phyloP scores from a whole-genome alignment of 495 filamentous ascomycete species.

The Penicillium herquei region DNA sequence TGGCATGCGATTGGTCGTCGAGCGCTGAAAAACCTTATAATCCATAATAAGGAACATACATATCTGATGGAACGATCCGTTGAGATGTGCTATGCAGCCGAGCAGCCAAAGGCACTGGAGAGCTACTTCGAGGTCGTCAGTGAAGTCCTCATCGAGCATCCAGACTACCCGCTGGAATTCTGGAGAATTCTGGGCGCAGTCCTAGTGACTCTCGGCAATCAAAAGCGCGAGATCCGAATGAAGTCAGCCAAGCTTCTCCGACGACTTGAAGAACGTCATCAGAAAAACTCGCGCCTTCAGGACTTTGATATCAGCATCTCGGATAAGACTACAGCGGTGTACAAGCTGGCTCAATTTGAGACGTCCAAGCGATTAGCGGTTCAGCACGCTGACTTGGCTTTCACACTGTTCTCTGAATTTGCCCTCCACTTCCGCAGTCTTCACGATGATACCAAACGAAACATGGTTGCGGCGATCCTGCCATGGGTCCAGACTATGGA shows the following conservation, averaged over 20 bases:
- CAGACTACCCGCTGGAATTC: constrained; percentile 77
- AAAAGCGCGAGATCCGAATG: constrained; percentile 80
- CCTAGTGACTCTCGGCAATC: constrained; percentile 86
- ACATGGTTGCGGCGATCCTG: constrained; percentile 89
- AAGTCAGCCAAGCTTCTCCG: constrained; percentile 84
- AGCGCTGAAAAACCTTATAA: constrained; percentile 85
- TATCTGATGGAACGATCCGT: constrained; percentile 85
- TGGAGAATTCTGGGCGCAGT: constrained; percentile 88
- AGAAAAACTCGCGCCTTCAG: constrained; percentile 83
- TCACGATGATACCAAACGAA: constrained; percentile 76
- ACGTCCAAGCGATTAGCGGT: constrained; percentile 87
- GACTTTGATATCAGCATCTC: constrained; percentile 98
- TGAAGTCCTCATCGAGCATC: constrained; percentile 76
- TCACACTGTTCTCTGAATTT: constrained; percentile 93
- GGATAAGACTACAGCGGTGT: constrained; percentile 96
- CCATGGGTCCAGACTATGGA: constrained; percentile 97
- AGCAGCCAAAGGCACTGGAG: constrained; percentile 75
- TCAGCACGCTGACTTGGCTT: constrained; percentile 83
- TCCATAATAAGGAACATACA: constrained; percentile 82
- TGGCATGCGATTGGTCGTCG: constrained; percentile 88
- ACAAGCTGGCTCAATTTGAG: constrained; percentile 95
- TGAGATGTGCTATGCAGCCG: constrained; percentile 73
- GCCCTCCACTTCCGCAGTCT: constrained; percentile 85
- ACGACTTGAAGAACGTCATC: constrained; percentile 78
- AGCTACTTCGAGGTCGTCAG: constrained; percentile 95